Evolutionary conservation across 768 basidiomycete genomes (phyloP).

Genomic region (Phaffia tasmanica): DNA sequence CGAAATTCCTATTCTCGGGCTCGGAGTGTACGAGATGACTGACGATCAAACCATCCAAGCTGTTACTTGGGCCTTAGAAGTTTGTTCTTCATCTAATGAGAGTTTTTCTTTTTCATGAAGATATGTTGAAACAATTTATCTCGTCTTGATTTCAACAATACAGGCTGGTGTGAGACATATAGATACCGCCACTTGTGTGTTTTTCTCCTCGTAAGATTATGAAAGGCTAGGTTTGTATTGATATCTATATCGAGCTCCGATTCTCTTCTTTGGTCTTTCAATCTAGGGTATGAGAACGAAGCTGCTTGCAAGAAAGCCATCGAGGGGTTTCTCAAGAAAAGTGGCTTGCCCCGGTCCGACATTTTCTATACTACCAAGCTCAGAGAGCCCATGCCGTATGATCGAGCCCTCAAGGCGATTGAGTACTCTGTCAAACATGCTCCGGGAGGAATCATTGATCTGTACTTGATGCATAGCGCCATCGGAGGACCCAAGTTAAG

Average conservation of each 20-base stretch:
- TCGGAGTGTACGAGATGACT: conserved; percentile 59
- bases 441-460: conserved; percentile 46
- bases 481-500: conserved; percentile 51
- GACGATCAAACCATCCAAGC: conserved; percentile 49
- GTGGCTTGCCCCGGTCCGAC: conserved; percentile 47
- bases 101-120: not conserved
- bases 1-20: conserved; percentile 51
- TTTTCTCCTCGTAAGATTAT: conserved; percentile 24
- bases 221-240: conserved; percentile 41
- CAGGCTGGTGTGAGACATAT: conserved; percentile 58
- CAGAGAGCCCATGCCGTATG: conserved; percentile 49
- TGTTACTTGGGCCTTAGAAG: conserved; percentile 55
- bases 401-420: conserved; percentile 44
- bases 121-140: not conserved
- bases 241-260: conserved; percentile 22
- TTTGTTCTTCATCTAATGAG: conserved; percentile 30
- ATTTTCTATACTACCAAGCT: conserved; percentile 66
- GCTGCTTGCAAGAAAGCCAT: conserved; percentile 54
- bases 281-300: conserved; percentile 52
- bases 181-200: conserved; percentile 42
- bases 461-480: conserved; percentile 52
- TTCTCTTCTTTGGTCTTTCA: not conserved
- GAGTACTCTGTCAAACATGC: conserved; percentile 47
- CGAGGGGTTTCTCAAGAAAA: conserved; percentile 44
- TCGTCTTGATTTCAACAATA: conserved; percentile 13